Conservation (phyloP, 2,329 filamentous ascomycete genomes). For the Fusarium decemcellulare region DNA sequence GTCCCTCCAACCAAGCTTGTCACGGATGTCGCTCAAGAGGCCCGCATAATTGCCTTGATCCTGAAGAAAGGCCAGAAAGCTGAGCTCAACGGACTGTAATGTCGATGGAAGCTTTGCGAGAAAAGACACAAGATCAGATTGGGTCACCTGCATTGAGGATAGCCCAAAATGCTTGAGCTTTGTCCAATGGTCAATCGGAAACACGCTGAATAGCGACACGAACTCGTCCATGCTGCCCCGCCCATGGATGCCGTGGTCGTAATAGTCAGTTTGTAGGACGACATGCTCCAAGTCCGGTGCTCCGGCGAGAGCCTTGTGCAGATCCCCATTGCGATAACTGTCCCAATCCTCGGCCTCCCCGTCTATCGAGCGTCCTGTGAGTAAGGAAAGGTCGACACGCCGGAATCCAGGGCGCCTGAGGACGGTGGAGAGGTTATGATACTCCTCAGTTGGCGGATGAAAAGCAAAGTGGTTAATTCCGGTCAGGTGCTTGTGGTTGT, state of each 20-base stretch:
- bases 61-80: neutral
- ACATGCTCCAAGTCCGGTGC: neutral
- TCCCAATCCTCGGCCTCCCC: neutral
- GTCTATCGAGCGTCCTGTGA: neutral
- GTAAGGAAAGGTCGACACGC: neutral
- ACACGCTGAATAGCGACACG: constrained; percentile 1
- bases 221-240: neutral
- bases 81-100: constrained; percentile 1
- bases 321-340: neutral
- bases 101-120: neutral
- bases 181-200: neutral
- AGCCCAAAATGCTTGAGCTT: constrained; percentile 17
- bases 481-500: neutral
- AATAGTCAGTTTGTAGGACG: neutral
- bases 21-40: constrained; percentile 7
- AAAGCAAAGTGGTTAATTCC: neutral
- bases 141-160: neutral
- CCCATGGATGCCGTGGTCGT: rapidly evolving
- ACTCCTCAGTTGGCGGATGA: constrained; percentile 1
- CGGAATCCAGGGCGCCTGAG: neutral
- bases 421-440: neutral
- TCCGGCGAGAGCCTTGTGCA: neutral
- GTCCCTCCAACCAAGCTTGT: constrained; percentile 15
- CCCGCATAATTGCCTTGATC: neutral
- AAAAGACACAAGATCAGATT: constrained; percentile 13